Base-by-base conservation (phyloP, 768 basidiomycete species). In the Suillus ampliporus region DNA sequence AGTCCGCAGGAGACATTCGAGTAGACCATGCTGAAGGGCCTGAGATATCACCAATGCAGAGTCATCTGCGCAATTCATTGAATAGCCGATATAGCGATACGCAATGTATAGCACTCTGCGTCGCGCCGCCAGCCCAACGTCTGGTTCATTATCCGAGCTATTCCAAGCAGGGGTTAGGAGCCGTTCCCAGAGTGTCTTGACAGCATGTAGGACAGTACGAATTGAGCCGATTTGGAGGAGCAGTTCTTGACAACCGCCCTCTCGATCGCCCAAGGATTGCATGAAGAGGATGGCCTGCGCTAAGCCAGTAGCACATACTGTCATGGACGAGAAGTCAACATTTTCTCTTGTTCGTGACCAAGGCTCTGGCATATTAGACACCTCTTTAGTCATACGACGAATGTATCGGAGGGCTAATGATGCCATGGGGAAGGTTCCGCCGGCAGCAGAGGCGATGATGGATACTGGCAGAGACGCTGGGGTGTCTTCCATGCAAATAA, bases 51-150 rank as follows among this genome's bases (percentile, higher is more conserved):
- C 47, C 28, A 28, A 34, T 13, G 52, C 59, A 21, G 50, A 37
- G 35, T 60, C 59, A 53, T 60, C 40, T 21, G 48, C 53, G 31
- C 37, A 38, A 37, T 60, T 60, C 50, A 60, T 60, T 14, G 59
- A 52, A 37, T 60, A 56, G 53, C 37, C 52, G 10, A 60, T 60
- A 56, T 60, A 60, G 37, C 47, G 51, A 56, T 60, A 60, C 23
- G 50, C 59, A 17, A 56, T 60, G 34, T 38, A 56, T 19, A 60
- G 23, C 47, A 60, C 52, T 35, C 50, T 56, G 48, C 59, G 59
- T 53, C 59, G 59, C 17, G 52, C 47, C 1, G 47, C 53, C 5
- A 60, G 26, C 48, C 59, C 59, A 21, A 60, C n/a, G n/a, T 56
- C 52, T 28, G 59, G 52, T 52, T 60, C 51, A 28, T 60, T 56